Base-by-base conservation (phyloP, 495 filamentous ascomycete species). In the Talaromyces proteolyticus region DNA sequence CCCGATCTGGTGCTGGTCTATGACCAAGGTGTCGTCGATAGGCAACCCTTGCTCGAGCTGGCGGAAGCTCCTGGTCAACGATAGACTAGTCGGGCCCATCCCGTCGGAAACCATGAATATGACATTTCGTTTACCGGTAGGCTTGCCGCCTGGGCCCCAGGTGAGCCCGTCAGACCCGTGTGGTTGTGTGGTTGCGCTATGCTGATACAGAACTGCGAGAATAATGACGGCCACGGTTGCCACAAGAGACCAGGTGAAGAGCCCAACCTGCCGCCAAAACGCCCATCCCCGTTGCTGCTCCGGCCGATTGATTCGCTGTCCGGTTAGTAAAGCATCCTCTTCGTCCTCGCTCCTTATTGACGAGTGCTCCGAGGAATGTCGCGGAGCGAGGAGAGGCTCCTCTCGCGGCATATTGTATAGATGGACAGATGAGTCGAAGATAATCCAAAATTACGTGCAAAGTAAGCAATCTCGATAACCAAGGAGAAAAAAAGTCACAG, bases 31-130 rank as follows among this genome's bases (percentile, higher is more conserved):
- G 53, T 94, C 78, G 49, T 83, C 80, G 49, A 77, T 69, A 3
- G 87, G 83, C 14, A 91, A 70, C 11, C 78, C 80, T 26, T 83
- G 73, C n/a, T 69, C 62, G 26, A 75, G 70, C 64, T 98, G 93
- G 23, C 81, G 75, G 70, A 89, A 97, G 59, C 79, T 82, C 42
- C 93, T 75, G 5, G 94, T 96, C 61, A 97, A 66, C 11, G 81
- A 81, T 20, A 97, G 75, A 62, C 88, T 92, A 18, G 91, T 88
- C 3, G 93, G 93, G 0, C 93, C 93, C 94, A 98, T 97, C 49
- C 92, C 93, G 61, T 98, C 93, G 0, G 88, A 94, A 7, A 98
- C 94, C 94, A 98, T 97, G 74, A 98, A 97, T 52, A 98, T 85
- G 36, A 97, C 67, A 60, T 96, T 98, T 20, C 86, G 77, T 68